Conservation (phyloP, 495 filamentous ascomycete genomes). For the Saxophila tyrrhenica region DNA sequence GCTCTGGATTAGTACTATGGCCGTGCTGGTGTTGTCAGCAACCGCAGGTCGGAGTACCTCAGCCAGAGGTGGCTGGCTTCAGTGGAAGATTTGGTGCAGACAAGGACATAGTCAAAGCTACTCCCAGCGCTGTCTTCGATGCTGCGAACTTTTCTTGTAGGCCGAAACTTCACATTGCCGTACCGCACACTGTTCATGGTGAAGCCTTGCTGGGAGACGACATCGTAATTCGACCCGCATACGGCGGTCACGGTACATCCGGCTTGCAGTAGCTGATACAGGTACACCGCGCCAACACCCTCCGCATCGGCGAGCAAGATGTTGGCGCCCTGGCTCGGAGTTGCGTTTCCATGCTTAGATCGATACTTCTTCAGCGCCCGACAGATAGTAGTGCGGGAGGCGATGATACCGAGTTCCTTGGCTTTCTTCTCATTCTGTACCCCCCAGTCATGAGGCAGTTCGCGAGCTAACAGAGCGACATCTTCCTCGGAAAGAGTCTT, state of each 20-base stretch:
- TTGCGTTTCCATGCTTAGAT: no score
- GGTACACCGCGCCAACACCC: constrained; percentile 39
- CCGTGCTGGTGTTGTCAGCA: constrained; percentile 23
- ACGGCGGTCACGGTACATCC: constrained; percentile 35
- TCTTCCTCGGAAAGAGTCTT: no score
- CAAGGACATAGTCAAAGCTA: constrained; percentile 42
- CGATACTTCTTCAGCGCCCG: no score
- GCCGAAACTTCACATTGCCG: constrained; percentile 30
- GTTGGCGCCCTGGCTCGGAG: no score
- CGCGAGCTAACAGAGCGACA: no score
- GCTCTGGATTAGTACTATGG: constrained; percentile 42
- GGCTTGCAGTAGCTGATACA: constrained; percentile 35
- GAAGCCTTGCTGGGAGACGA: constrained; percentile 36
- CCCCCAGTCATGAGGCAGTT: no score
- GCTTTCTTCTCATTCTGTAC: no score
- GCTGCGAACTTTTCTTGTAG: not conserved
- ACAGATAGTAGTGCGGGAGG: no score
- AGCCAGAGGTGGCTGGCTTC: constrained; percentile 25
- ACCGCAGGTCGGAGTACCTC: constrained; percentile 34
- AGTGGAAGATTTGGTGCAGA: constrained; percentile 31
- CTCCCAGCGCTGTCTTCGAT: not conserved
- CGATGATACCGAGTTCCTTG: no score
- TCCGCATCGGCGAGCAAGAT: constrained; percentile 41
- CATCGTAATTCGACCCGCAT: constrained; percentile 43
- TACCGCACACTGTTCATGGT: constrained; percentile 37